phyloP scores from a whole-genome alignment of 1,284 basidiomycete genomes.

The Ustilago trichophora region DNA sequence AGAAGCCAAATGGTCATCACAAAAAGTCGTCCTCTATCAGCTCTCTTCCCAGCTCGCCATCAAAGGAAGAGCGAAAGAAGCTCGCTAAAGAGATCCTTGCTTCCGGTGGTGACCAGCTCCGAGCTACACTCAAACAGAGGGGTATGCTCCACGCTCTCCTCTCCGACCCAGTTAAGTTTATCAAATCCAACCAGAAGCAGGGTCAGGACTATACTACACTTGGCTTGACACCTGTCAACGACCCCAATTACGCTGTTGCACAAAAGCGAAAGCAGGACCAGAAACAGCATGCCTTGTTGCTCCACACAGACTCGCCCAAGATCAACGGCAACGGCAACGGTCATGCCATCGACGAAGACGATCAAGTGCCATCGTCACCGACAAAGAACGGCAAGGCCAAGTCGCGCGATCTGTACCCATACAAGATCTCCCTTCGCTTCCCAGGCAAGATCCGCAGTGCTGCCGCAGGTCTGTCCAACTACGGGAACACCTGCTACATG shows the following conservation, averaged over 20 bases:
- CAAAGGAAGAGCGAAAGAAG: slow-evolving; percentile 31
- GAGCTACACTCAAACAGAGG: slow-evolving; percentile 36
- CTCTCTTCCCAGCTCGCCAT: slow-evolving; percentile 20
- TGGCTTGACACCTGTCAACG: slow-evolving; percentile 40
- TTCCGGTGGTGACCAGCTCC: slow-evolving; percentile 20
- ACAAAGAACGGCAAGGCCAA: slow-evolving; percentile 24
- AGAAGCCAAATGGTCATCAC: slow-evolving; percentile 19
- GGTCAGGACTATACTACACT: slow-evolving; percentile 44
- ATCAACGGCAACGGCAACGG: slow-evolving; percentile 5
- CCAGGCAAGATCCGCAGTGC: slow-evolving; percentile 36
- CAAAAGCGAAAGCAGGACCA: slow-evolving; percentile 45
- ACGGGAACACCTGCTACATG: slow-evolving; percentile 96
- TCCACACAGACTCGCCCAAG: slow-evolving; percentile 31
- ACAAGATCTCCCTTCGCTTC: slow-evolving; percentile 46
- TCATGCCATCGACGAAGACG: neutral
- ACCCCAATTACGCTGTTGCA: slow-evolving; percentile 30
- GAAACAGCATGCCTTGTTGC: slow-evolving; percentile 32
- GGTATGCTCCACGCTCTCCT: slow-evolving; percentile 62
- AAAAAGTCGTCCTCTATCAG: slow-evolving; percentile 10
- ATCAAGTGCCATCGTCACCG: neutral
- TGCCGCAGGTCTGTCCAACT: slow-evolving; percentile 79
- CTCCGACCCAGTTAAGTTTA: slow-evolving; percentile 44
- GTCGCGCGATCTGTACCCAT: slow-evolving; percentile 36
- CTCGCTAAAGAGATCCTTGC: slow-evolving; percentile 28
- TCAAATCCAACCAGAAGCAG: slow-evolving; percentile 42